These are phyloP conservation scores for Sclerotiophoma versabilis DNA, from an alignment of 2,329 filamentous ascomycete species.

Conservation along the genomic window DNA sequence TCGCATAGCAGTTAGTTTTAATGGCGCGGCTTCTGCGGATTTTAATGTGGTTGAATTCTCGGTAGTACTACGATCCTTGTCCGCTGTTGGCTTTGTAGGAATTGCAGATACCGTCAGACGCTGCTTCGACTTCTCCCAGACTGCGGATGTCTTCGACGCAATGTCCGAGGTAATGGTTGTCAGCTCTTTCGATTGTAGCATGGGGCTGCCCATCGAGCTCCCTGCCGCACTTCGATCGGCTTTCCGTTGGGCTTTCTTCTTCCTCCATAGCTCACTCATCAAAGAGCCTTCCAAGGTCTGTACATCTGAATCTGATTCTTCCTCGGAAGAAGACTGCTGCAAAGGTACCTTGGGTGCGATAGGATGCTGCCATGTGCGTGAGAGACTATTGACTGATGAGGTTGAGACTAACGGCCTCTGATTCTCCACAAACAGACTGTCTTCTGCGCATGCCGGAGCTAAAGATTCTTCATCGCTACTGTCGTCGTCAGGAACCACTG, in stretches of 20 bases:
- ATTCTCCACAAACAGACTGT: slow-evolving; percentile 20
- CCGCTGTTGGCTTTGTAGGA: not conserved
- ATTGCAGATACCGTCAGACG: not conserved
- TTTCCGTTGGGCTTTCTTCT: not conserved
- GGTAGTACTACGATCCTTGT: not conserved
- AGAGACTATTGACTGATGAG: not conserved
- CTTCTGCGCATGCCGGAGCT: not conserved
- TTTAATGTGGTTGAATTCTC: not conserved
- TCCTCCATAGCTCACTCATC: slow-evolving; percentile 10
- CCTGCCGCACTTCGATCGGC: not conserved
- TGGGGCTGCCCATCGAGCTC: not conserved
- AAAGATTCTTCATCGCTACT: slow-evolving; percentile 23
- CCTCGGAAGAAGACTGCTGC: slow-evolving; percentile 28
- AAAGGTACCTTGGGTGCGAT: slow-evolving; percentile 21
- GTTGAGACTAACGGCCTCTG: not conserved
- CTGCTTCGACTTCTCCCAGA: not conserved
- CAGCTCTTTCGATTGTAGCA: not conserved
- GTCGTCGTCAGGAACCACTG: not conserved
- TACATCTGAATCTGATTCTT: slow-evolving; percentile 2
- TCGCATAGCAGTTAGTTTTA: not conserved
- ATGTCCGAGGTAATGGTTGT: not conserved
- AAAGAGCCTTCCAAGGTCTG: slow-evolving; percentile 12
- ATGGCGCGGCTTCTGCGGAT: not conserved
- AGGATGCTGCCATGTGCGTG: not conserved
- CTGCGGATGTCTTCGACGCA: not conserved